Conservation (phyloP, 2,329 filamentous ascomycete genomes). For the Sporothrix euskadiensis region DNA sequence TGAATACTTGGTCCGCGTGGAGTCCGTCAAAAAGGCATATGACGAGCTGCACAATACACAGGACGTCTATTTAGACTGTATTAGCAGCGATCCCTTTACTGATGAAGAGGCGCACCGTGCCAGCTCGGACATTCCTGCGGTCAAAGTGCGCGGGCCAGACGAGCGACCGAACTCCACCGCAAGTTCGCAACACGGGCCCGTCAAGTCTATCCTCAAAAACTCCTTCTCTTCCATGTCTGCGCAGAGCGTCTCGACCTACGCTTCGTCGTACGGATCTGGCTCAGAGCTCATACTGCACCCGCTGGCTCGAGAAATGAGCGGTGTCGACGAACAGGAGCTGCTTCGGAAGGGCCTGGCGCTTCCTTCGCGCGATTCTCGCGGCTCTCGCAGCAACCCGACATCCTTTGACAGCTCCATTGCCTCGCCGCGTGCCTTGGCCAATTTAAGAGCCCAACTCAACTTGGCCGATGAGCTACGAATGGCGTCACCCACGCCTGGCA, state of each 20-base stretch:
- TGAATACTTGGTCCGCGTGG: conserved; percentile 22
- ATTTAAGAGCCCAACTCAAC: neutral
- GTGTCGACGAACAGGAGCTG: conserved; percentile 19
- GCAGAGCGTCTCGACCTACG: conserved; percentile 23
- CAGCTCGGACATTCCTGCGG: neutral
- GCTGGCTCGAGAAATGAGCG: conserved; percentile 10
- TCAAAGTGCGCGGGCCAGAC: neutral
- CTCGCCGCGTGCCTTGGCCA: neutral
- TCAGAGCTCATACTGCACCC: conserved; percentile 27
- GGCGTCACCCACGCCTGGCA: neutral
- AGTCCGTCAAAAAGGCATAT: neutral
- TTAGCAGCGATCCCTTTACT: too few species aligned
- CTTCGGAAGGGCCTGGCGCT: conserved; percentile 23
- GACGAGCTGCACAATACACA: neutral
- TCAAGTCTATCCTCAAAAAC: conserved; percentile 30
- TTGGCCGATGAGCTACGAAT: conserved; percentile 14
- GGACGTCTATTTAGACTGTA: neutral
- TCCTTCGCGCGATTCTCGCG: neutral
- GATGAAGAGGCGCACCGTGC: too few species aligned
- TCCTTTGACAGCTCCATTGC: conserved; percentile 14
- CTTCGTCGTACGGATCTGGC: conserved; percentile 10
- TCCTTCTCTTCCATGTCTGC: conserved; percentile 21
- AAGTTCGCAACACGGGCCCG: neutral
- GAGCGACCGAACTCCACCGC: neutral
- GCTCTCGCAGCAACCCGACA: neutral